Evolutionary conservation across 1,284 basidiomycete species (phyloP).

Genomic region (Mycena sp.): DNA sequence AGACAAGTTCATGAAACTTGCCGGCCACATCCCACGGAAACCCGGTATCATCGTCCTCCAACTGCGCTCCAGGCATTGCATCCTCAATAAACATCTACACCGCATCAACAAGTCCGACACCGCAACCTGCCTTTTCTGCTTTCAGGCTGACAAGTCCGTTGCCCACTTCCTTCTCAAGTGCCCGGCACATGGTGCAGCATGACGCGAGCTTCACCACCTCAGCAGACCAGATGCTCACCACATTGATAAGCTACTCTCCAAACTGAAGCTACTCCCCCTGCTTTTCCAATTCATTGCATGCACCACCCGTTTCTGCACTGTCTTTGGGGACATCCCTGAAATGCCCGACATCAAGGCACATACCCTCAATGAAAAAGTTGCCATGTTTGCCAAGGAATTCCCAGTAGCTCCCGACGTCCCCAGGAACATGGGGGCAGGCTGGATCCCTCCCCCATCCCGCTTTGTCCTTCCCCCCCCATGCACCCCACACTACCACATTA

Average conservation of each 20-base stretch:
- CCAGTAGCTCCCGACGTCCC: too few relatives aligned
- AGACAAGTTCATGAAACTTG: too few relatives aligned
- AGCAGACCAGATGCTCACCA: background rate
- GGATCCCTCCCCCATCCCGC: too few relatives aligned
- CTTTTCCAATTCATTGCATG: constrained; percentile 14
- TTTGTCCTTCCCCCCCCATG: too few relatives aligned
- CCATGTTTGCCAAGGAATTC: too few relatives aligned
- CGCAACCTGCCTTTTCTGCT: constrained; percentile 35
- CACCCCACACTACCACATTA: too few relatives aligned
- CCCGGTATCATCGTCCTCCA: constrained; percentile 31
- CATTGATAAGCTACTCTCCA: constrained; percentile 1
- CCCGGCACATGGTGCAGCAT: background rate
- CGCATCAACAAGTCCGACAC: constrained; percentile 26
- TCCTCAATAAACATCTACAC: constrained; percentile 32
- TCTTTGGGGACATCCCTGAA: background rate
- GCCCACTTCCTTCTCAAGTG: constrained; percentile 26
- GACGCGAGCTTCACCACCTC: background rate
- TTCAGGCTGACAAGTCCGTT: constrained; percentile 9
- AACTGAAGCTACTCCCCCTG: background rate
- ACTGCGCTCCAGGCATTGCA: constrained; percentile 32
- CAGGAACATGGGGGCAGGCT: too few relatives aligned
- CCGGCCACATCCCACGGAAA: constrained; percentile 14
- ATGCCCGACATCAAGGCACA: too few relatives aligned
- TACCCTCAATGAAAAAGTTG: too few relatives aligned
- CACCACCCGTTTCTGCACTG: background rate